Evolutionary conservation across 2,329 filamentous ascomycete species (phyloP).

Genomic region (Falciphora oryzae): DNA sequence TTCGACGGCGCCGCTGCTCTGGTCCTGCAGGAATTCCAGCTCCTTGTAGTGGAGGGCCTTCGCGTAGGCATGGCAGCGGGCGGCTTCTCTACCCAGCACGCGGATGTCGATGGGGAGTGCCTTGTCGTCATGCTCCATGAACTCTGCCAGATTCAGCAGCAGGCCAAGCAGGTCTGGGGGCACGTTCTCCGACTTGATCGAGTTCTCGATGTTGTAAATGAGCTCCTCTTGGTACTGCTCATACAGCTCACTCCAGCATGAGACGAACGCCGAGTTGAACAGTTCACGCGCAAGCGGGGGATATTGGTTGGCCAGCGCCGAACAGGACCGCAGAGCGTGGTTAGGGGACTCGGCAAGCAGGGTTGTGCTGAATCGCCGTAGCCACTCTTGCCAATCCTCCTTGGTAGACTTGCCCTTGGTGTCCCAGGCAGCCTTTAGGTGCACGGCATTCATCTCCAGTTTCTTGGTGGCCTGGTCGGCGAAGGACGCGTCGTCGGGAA

Average conservation of each 20-base stretch:
- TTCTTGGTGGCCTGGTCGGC: conserved; percentile 88
- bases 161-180: conserved; percentile 93
- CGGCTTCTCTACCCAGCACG: conserved; percentile 88
- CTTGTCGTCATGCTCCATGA: conserved; percentile 99
- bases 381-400: conserved; percentile 99
- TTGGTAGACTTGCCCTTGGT: conserved; percentile 94
- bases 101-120: conserved; percentile 95
- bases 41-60: conserved; percentile 99
- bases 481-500: conserved; percentile 67
- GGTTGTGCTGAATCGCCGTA: conserved; percentile 92
- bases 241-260: conserved; percentile 97
- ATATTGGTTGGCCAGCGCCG: conserved; percentile 84
- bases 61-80: conserved; percentile 94
- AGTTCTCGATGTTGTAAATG: conserved; percentile 90
- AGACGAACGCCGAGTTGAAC: conserved; percentile 98
- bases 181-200: conserved; percentile 91
- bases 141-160: conserved; percentile 92
- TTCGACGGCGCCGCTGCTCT: conserved; percentile 91
- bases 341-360: conserved; percentile 93
- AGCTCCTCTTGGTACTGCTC: conserved; percentile 96
- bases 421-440: conserved; percentile 96
- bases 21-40: conserved; percentile 94
- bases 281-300: conserved; percentile 85
- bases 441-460: conserved; percentile 93
- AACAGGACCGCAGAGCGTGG: conserved; percentile 88